Evolutionary conservation across 2,329 filamentous ascomycete genomes (phyloP).

Genomic region (Talaromyces sp.): DNA sequence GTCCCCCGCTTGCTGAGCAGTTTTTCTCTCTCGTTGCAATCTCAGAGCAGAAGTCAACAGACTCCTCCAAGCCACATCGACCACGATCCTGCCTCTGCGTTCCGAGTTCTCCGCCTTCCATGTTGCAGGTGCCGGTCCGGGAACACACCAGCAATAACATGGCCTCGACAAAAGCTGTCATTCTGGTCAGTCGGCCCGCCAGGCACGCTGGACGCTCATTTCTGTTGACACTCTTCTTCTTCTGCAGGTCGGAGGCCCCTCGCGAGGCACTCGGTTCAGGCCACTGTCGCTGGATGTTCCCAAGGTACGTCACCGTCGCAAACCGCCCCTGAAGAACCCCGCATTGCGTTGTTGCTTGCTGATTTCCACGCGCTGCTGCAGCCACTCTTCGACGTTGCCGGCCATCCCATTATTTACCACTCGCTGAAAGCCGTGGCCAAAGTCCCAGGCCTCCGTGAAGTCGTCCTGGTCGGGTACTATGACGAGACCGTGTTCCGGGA

Average conservation of each 20-base stretch:
- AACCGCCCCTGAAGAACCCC: conserved; percentile 13
- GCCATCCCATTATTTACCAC: conserved; percentile 97
- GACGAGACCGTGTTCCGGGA: conserved; percentile 95
- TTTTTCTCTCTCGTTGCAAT: background rate
- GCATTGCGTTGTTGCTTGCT: conserved; percentile 8
- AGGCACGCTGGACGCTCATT: background rate
- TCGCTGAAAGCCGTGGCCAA: conserved; percentile 88
- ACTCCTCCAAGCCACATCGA: background rate
- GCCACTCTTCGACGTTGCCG: conserved; percentile 97
- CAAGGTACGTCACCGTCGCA: conserved; percentile 59
- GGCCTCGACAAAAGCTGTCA: conserved; percentile 83
- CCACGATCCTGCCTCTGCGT: background rate
- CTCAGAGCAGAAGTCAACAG: background rate
- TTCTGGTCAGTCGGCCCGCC: conserved; percentile 60
- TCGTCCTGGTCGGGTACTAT: conserved; percentile 98
- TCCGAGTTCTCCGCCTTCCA: conserved; percentile 14
- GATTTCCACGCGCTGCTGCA: conserved; percentile 31
- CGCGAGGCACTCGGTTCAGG: conserved; percentile 89
- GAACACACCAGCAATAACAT: conserved; percentile 30
- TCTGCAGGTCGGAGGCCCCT: conserved; percentile 82
- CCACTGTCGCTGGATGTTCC: conserved; percentile 92
- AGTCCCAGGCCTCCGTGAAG: conserved; percentile 87
- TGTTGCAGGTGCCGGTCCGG: conserved; percentile 44
- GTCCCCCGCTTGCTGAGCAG: background rate
- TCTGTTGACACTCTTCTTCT: conserved; percentile 6